Conservation (phyloP, 768 basidiomycete genomes). For the Sistotremastrum niveocremeum region DNA sequence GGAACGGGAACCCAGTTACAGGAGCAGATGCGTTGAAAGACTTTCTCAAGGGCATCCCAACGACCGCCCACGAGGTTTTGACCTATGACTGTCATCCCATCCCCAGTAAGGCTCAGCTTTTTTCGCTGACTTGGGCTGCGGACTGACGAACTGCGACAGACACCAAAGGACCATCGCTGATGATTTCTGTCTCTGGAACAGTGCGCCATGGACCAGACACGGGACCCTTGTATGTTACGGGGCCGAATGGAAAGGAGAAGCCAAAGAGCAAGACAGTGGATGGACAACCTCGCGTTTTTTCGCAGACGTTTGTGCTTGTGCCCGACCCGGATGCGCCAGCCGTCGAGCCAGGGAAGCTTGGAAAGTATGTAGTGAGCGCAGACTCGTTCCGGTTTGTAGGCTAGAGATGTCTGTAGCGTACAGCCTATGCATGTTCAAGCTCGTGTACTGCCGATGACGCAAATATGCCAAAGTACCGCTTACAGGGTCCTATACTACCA, state of each 20-base stretch:
- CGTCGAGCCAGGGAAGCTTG: conserved; percentile 54
- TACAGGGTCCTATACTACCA: too few relatives aligned
- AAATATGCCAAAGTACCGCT: too few relatives aligned
- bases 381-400: conserved; percentile 78
- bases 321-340: conserved; percentile 57
- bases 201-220: conserved; percentile 24
- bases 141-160: conserved; percentile 26
- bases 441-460: too few relatives aligned
- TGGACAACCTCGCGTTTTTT: conserved; percentile 73
- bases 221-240: conserved; percentile 39
- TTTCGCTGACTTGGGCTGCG: conserved; percentile 3
- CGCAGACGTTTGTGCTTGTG: conserved; percentile 76
- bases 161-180: conserved; percentile 61
- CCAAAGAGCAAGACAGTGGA: conserved; percentile 34
- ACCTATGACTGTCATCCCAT: conserved; percentile 87
- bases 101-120: conserved; percentile 37
- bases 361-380: conserved; percentile 70
- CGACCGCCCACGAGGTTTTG: conserved; percentile 72
- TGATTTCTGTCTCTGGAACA: conserved; percentile 69
- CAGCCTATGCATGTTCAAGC: too few relatives aligned
- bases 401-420: conserved; percentile 16
- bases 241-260: conserved; percentile 42
- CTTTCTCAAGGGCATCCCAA: conserved; percentile 59
- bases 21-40: conserved; percentile 56
- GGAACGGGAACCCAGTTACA: conserved; percentile 76